phyloP scores from a whole-genome alignment of 2,329 filamentous ascomycete genomes.

The Venturia aucupariae region DNA sequence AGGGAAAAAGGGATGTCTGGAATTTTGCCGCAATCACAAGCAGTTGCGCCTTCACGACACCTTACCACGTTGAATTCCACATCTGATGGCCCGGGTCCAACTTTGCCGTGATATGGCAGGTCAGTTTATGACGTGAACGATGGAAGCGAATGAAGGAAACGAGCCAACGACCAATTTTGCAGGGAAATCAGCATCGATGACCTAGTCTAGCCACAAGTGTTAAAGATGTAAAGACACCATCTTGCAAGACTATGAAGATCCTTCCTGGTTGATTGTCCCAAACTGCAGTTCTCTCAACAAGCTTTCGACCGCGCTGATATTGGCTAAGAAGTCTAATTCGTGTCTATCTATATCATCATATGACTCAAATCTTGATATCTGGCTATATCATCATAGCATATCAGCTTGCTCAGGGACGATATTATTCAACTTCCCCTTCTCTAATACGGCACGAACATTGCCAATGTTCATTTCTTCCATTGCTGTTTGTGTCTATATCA shows the following conservation, averaged over 20 bases:
- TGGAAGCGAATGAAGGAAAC: not conserved
- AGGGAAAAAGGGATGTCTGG: not conserved
- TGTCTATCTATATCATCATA: not conserved
- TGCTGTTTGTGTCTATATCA: conserved; percentile 39
- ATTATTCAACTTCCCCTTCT: conserved; percentile 53
- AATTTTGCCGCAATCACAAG: not conserved
- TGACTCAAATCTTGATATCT: not conserved
- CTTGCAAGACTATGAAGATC: not conserved
- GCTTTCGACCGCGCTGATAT: not conserved
- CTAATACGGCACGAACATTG: conserved; percentile 57
- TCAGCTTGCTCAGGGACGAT: conserved; percentile 62
- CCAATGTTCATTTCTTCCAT: conserved; percentile 70
- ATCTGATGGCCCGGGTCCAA: not conserved
- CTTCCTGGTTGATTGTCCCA: not conserved
- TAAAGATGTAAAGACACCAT: not conserved
- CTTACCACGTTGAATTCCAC: not conserved
- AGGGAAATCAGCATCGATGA: not conserved
- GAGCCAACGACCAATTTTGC: not conserved
- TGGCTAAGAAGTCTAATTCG: not conserved
- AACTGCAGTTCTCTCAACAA: not conserved
- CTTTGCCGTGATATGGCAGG: not conserved
- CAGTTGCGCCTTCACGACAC: not conserved
- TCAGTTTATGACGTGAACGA: not conserved
- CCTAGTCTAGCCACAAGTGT: not conserved
- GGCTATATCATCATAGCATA: not conserved